Conservation (phyloP, 2,329 filamentous ascomycete genomes). For the Pseudogymnoascus sp. region DNA sequence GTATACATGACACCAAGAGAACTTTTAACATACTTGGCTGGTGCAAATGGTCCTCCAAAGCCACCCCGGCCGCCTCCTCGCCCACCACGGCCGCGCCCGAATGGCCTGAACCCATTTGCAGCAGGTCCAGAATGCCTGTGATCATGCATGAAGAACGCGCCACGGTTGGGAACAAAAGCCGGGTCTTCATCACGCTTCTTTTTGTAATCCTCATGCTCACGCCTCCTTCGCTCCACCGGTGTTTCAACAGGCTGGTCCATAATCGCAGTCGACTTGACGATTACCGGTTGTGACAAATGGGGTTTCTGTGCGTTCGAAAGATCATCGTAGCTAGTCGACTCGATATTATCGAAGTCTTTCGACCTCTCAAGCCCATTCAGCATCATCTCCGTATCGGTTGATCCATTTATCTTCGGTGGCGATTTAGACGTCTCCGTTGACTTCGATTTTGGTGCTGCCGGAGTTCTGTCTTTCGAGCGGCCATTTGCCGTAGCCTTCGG, state of each 20-base stretch:
- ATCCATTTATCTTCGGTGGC: slow-evolving; percentile 31
- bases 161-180: slow-evolving; percentile 86
- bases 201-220: slow-evolving; percentile 86
- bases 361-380: slow-evolving; percentile 39
- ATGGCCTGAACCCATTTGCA: slow-evolving; percentile 69
- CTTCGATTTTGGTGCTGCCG: slow-evolving; percentile 23
- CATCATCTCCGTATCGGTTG: slow-evolving; percentile 50
- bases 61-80: slow-evolving; percentile 52
- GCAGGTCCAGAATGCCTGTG: slow-evolving; percentile 72
- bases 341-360: slow-evolving; percentile 15
- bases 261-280: slow-evolving; percentile 32
- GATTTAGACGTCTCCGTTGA: slow-evolving; percentile 32
- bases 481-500: slow-evolving; percentile 30
- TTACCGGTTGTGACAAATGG: slow-evolving; percentile 10
- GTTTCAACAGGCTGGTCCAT: slow-evolving; percentile 45
- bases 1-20: background rate
- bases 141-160: slow-evolving; percentile 96
- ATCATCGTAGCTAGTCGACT: slow-evolving; percentile 2
- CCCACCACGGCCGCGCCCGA: slow-evolving; percentile 58
- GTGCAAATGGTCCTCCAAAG: slow-evolving; percentile 50
- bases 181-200: slow-evolving; percentile 83
- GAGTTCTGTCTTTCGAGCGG: slow-evolving; percentile 25
- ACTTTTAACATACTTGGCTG: slow-evolving; percentile 51
- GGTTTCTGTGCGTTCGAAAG: background rate
- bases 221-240: slow-evolving; percentile 62